These are phyloP conservation scores for Pseudozyma pruni DNA, from an alignment of 1,284 basidiomycete species.

Conservation along the genomic window DNA sequence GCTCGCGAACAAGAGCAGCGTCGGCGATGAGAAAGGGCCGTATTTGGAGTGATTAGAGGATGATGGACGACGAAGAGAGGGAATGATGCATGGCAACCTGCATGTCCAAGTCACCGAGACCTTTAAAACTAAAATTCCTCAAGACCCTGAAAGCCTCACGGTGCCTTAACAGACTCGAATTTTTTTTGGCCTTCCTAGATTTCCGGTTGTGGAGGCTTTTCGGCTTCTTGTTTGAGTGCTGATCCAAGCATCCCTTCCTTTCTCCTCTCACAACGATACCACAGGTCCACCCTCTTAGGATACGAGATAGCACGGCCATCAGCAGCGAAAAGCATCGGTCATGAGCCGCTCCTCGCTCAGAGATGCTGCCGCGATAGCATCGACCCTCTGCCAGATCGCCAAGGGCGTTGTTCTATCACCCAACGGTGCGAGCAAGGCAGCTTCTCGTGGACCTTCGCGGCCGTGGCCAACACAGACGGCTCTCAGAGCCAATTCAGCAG, in stretches of 20 bases:
- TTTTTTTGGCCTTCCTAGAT: neutral
- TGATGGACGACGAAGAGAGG: too few relatives aligned
- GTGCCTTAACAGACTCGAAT: conserved; percentile 18
- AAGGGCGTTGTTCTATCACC: conserved; percentile 36
- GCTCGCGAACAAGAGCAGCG: neutral
- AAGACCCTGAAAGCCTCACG: conserved; percentile 14
- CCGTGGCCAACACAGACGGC: conserved; percentile 31
- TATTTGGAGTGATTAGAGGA: neutral
- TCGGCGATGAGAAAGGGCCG: too few relatives aligned
- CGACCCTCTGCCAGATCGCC: conserved; percentile 37
- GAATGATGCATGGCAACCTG: too few relatives aligned
- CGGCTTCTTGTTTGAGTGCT: neutral
- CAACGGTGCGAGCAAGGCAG: conserved; percentile 11
- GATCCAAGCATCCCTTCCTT: too few relatives aligned
- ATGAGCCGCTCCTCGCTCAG: conserved; percentile 43
- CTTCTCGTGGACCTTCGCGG: conserved; percentile 5
- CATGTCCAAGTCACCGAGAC: too few relatives aligned
- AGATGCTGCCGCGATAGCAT: conserved; percentile 49
- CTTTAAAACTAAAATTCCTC: neutral
- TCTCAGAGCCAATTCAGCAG: neutral
- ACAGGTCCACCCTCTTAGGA: too few relatives aligned
- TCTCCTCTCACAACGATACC: too few relatives aligned
- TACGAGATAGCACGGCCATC: neutral
- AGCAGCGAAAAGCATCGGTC: neutral
- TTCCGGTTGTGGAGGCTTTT: neutral